Percentiles rank a stretch among this genome's conserved stretches.
Conservation (phyloP, 768 basidiomycete genomes). For the Suillus sp. region DNA sequence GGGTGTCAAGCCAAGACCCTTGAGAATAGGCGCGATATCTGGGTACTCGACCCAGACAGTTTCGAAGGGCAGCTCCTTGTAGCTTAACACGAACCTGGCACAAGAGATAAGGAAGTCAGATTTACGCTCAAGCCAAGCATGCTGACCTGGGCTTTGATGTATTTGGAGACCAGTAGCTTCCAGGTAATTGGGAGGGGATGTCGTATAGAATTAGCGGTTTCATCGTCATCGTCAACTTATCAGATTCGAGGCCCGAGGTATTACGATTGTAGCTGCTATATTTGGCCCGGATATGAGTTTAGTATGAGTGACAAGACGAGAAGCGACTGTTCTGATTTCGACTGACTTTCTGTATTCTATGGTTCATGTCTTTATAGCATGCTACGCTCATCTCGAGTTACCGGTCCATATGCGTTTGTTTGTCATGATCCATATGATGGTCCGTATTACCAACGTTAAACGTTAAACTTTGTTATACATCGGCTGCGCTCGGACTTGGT, state of each 20-base stretch:
- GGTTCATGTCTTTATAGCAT: too few relatives aligned
- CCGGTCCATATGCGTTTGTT: too few relatives aligned
- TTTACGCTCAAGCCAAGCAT: too few relatives aligned
- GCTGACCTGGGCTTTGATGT: conserved; percentile 35
- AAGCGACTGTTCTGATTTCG: too few relatives aligned
- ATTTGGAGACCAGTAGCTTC: conserved; percentile 35
- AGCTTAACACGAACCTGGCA: conserved; percentile 32
- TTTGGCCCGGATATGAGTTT: too few relatives aligned
- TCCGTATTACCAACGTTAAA: too few relatives aligned
- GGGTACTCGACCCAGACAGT: conserved; percentile 55
- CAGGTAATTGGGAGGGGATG: conserved; percentile 26
- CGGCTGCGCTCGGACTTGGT: too few relatives aligned
- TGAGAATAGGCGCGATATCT: conserved; percentile 42
- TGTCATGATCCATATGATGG: too few relatives aligned
- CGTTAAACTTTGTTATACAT: too few relatives aligned
- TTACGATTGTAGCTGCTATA: not conserved
- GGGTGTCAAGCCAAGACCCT: conserved; percentile 25
- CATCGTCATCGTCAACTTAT: not conserved
- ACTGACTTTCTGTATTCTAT: too few relatives aligned
- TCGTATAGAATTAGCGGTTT: conserved; percentile 29
- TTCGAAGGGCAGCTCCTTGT: conserved; percentile 41
- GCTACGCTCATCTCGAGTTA: too few relatives aligned
- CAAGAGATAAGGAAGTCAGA: not conserved
- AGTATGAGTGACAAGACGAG: too few relatives aligned
- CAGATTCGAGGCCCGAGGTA: not conserved